Percentiles rank a stretch among this genome's conserved stretches.
phyloP scores from a whole-genome alignment of 108 stramenopile genomes.

The Epipyxis sp. region DNA sequence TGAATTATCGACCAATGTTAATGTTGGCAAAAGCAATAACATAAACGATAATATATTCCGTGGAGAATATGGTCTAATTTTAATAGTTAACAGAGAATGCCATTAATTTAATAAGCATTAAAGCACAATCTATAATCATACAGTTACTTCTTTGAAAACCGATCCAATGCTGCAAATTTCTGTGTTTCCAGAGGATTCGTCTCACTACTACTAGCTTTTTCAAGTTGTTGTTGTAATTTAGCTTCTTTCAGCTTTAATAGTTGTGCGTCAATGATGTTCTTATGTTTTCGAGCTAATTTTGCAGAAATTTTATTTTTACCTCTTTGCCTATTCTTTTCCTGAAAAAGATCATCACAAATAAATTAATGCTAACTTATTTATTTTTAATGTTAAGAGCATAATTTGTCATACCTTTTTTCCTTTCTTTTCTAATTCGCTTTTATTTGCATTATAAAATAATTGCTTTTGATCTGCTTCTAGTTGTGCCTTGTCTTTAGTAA shows the following conservation, averaged over 20 bases:
- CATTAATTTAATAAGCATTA: no score
- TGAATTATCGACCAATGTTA: no score
- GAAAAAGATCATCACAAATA: conserved; percentile 24
- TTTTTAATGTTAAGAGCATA: background rate
- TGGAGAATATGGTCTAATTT: no score
- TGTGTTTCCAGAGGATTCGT: no score
- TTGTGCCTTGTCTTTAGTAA: conserved; percentile 71
- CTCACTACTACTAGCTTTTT: no score
- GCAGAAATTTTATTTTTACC: conserved; percentile 92
- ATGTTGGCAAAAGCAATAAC: no score
- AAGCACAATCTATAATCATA: no score
- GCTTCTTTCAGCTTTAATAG: conserved; percentile 55
- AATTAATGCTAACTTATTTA: background rate
- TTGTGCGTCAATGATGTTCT: conserved; percentile 83
- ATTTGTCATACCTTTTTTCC: conserved; percentile 51
- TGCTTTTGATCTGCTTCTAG: conserved; percentile 62
- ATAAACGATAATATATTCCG: no score
- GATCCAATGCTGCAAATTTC: no score
- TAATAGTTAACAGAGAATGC: no score
- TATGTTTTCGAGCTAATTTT: conserved; percentile 79
- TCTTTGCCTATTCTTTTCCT: conserved; percentile 84
- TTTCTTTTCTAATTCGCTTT: conserved; percentile 52
- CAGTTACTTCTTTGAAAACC: no score
- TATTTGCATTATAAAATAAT: conserved; percentile 16
- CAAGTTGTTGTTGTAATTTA: no score